Evolutionary conservation across 129 eudicot genomes (phyloP).

Genomic region (Erigeron canadensis): DNA sequence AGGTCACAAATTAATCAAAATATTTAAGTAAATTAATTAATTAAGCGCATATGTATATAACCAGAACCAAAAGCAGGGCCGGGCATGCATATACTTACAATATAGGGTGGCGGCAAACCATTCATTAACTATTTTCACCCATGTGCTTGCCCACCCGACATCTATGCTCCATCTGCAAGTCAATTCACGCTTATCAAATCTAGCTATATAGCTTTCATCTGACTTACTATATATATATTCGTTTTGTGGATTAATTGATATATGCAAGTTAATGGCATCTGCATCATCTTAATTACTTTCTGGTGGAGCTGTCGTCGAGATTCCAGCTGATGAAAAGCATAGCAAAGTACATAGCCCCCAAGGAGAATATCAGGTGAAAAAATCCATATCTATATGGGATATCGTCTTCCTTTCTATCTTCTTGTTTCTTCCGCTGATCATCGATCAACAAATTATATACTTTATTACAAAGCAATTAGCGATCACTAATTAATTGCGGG

Average conservation of each 20-base stretch:
- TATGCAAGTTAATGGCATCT: slow-evolving; percentile 9
- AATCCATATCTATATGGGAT: slow-evolving; percentile 82
- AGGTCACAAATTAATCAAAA: slow-evolving; percentile 10
- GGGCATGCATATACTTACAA: slow-evolving; percentile 42
- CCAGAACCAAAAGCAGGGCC: background rate
- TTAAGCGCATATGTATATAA: background rate
- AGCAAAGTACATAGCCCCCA: slow-evolving; percentile 98
- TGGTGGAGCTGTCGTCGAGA: slow-evolving; percentile 60
- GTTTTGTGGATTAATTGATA: background rate
- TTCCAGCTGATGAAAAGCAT: slow-evolving; percentile 97
- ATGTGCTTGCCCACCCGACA: slow-evolving; percentile 99
- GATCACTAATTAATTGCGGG: too few relatives aligned
- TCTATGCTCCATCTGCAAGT: slow-evolving; percentile 87
- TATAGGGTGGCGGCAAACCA: slow-evolving; percentile 99
- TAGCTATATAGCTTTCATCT: too few relatives aligned
- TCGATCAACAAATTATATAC: too few relatives aligned
- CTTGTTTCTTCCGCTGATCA: slow-evolving; percentile 65
- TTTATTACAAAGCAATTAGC: too few relatives aligned
- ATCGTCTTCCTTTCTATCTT: slow-evolving; percentile 68
- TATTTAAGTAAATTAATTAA: background rate
- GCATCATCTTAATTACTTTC: slow-evolving; percentile 72
- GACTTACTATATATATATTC: too few relatives aligned
- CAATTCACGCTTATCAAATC: too few relatives aligned
- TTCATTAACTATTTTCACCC: slow-evolving; percentile 95
- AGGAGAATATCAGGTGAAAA: slow-evolving; percentile 84